A percentile compares a stretch with the other conserved stretches of the same genome.
These are phyloP conservation scores for Oxytropis ochrocephala DNA, from an alignment of 306 rosid genomes.

Conservation along the genomic window DNA sequence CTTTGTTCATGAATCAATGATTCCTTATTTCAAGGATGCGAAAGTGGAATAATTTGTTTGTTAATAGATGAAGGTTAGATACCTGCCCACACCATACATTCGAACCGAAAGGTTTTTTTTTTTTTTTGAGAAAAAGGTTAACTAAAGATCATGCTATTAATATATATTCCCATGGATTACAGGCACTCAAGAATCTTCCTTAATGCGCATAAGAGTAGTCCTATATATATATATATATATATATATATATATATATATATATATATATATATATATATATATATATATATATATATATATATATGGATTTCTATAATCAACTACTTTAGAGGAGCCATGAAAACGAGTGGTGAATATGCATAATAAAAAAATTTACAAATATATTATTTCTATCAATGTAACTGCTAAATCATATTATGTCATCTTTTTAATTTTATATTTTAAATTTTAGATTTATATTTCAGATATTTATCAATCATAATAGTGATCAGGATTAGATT, in stretches of 20 bases:
- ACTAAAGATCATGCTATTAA: slow-evolving; percentile 5
- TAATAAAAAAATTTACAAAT: too few relatives aligned
- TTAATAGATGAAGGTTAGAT: slow-evolving; percentile 7
- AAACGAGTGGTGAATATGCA: not conserved
- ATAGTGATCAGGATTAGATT: too few relatives aligned
- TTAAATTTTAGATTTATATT: too few relatives aligned
- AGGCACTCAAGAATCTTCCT: slow-evolving; percentile 12
- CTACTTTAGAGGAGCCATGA: not conserved
- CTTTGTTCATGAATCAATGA: slow-evolving; percentile 8
- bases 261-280: too few relatives aligned
- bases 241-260: too few relatives aligned
- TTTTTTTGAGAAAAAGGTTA: slow-evolving; percentile 4
- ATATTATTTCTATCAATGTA: not conserved
- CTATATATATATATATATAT: too few relatives aligned
- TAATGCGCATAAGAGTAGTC: not conserved
- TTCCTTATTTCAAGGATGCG: not conserved
- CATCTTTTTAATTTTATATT: not conserved
- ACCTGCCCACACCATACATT: slow-evolving; percentile 2
- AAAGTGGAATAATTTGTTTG: slow-evolving; percentile 6
- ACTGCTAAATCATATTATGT: not conserved
- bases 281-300: too few relatives aligned
- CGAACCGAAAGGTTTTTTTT: not conserved
- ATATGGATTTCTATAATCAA: too few relatives aligned
- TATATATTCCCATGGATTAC: slow-evolving; percentile 9
- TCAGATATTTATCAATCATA: too few relatives aligned